These are phyloP conservation scores for Pichia sp. DNA, from an alignment of 1,139 yeast genomes.

Conservation along the genomic window DNA sequence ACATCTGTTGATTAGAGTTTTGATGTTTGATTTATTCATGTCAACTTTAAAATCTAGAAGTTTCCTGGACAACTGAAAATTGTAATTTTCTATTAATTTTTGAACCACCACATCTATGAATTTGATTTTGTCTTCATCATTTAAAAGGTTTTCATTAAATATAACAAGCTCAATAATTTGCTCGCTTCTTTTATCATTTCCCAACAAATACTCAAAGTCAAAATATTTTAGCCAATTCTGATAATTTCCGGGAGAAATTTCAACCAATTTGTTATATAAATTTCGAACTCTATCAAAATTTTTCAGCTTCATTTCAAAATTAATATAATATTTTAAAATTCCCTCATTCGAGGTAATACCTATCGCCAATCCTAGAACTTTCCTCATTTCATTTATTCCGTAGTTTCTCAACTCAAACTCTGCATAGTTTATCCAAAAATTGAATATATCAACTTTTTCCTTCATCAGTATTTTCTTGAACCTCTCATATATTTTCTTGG, in stretches of 20 bases:
- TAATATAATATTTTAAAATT: slow-evolving; percentile 57
- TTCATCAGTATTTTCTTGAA: slow-evolving; percentile 49
- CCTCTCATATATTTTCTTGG: slow-evolving; percentile 45
- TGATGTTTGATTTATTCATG: slow-evolving; percentile 18
- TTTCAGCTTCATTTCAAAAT: slow-evolving; percentile 44
- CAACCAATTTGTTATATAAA: slow-evolving; percentile 62
- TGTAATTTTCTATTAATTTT: slow-evolving; percentile 50
- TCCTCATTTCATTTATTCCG: slow-evolving; percentile 47
- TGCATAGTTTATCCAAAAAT: slow-evolving; percentile 65
- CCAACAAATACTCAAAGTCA: slow-evolving; percentile 56
- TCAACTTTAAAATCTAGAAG: slow-evolving; percentile 39
- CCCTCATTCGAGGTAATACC: slow-evolving; percentile 58
- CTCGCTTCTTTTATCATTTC: slow-evolving; percentile 62
- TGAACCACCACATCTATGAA: slow-evolving; percentile 45
- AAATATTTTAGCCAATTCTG: slow-evolving; percentile 54
- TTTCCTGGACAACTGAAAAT: slow-evolving; percentile 48
- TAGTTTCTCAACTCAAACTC: slow-evolving; percentile 66
- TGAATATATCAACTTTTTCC: slow-evolving; percentile 53
- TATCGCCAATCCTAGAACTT: slow-evolving; percentile 61
- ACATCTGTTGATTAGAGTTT: slow-evolving; percentile 49
- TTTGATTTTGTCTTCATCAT: slow-evolving; percentile 21
- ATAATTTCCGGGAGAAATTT: slow-evolving; percentile 36
- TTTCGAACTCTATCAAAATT: slow-evolving; percentile 75
- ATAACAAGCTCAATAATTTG: slow-evolving; percentile 53
- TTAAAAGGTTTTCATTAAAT: slow-evolving; percentile 24